Conservation (phyloP, 805 yeast genomes). For the Teunomyces pallodes region DNA sequence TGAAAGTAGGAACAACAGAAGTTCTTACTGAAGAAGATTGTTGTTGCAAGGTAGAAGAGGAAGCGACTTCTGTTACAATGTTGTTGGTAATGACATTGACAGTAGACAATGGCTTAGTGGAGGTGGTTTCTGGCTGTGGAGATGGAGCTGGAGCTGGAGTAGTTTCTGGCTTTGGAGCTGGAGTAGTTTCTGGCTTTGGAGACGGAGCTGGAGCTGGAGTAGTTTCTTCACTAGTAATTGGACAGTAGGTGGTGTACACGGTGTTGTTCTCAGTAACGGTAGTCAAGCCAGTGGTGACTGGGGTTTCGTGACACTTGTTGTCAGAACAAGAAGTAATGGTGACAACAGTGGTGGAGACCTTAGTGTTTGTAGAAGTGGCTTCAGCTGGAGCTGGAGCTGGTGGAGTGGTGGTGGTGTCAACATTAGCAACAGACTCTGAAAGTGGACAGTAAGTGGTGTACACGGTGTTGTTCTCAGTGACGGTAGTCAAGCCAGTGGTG, state of each 20-base stretch:
- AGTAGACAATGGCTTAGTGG: slow-evolving; percentile 18
- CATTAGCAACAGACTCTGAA: slow-evolving; percentile 7
- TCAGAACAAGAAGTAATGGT: slow-evolving; percentile 40
- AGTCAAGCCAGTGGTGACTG: slow-evolving; percentile 34
- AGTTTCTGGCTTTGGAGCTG: slow-evolving; percentile 1
- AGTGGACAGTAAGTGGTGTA: slow-evolving; percentile 25
- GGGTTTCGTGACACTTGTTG: slow-evolving; percentile 25
- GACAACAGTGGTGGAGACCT: slow-evolving; percentile 25
- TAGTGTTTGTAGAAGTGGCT: slow-evolving; percentile 11
- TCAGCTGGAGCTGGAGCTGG: slow-evolving; percentile 12
- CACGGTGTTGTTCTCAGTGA: slow-evolving; percentile 16
- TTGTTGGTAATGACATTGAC: slow-evolving; percentile 43
- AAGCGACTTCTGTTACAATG: slow-evolving; percentile 34
- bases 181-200: slow-evolving; percentile 9
- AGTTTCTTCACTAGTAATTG: slow-evolving; percentile 14
- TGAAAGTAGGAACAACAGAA: slow-evolving; percentile 9
- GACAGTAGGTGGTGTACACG: slow-evolving; percentile 24
- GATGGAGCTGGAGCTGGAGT: not conserved
- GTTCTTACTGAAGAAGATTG: slow-evolving; percentile 13
- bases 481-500: slow-evolving; percentile 33
- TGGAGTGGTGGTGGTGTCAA: slow-evolving; percentile 16
- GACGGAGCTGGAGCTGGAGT: slow-evolving; percentile 11
- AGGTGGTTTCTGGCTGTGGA: slow-evolving; percentile 2
- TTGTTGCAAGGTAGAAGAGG: slow-evolving; percentile 13
- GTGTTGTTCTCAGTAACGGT: slow-evolving; percentile 19